Evolutionary conservation across 2,329 filamentous ascomycete genomes (phyloP), one percentile per base, ranked within the genome.

Genomic region (Alternaria ventricosa): DNA sequence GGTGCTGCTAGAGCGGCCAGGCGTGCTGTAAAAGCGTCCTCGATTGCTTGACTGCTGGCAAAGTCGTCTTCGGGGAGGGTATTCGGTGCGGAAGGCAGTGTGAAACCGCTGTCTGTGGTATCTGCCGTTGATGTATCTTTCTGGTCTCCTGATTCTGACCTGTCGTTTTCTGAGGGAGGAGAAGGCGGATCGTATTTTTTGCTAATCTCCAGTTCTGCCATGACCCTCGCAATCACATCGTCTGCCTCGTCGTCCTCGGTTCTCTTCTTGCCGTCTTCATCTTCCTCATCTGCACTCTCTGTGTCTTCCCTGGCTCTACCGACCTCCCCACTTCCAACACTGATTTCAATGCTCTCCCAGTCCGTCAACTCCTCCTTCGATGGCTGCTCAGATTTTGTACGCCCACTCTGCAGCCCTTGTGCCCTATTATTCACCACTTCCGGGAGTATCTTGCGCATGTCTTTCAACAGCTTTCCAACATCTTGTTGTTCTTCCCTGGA

Each of bases 141-240:
- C 23, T 61, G 28, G 27, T 63, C 54, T 56, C 58, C 66, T 6
- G 57, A 53, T 12, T 64, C 58, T 25, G 67, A 60, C 9, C 43
- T 61, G 2, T 70, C 60, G 20, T 71, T 64, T 30, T 69, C 69
- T 43, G 71, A 57, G 15, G 69, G 61, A 15, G 72, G 69, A 20
- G 72, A 71, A 11, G 70, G 68, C 15, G 73, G 60, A 50, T 74
- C 70, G 59, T 82, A 79, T 65, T 82, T 83, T 58, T 71, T 76
- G 53, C 82, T 80, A 12, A 84, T 66, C 6, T 83, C 82, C 6
- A 85, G 68, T 65, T 84, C 82, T 7, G 82, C 83, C 57, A 85
- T 80, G 8, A 84, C 77, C 49, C 77, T 75, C 43, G 82, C 78
- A 41, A 85, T 82, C 20, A 84, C 79, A 20, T 84, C 82, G 41